Evolutionary conservation across 805 yeast species (phyloP).

Genomic region (Metschnikowia lunata): DNA sequence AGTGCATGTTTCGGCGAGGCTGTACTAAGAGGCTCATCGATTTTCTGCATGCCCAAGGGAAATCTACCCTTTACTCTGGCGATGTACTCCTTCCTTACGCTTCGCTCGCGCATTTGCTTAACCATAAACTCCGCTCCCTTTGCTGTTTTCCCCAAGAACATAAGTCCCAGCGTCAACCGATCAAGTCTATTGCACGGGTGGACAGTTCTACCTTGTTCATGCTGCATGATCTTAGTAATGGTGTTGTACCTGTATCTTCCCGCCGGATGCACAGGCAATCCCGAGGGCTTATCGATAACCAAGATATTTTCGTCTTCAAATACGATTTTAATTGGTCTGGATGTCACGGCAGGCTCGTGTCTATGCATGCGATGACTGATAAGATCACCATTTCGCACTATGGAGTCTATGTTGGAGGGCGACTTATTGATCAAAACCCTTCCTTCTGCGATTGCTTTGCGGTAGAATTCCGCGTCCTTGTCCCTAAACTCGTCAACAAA

Average conservation of each 20-base stretch:
- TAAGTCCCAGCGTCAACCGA: conserved; percentile 84
- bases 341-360: conserved; percentile 83
- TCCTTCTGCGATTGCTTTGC: conserved; percentile 49
- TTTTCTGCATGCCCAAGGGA: conserved; percentile 50
- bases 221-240: conserved; percentile 70
- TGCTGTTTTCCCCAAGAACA: conserved; percentile 84
- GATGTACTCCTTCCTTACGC: conserved; percentile 75
- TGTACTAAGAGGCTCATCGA: conserved; percentile 66
- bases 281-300: conserved; percentile 90
- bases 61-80: conserved; percentile 88
- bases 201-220: conserved; percentile 59
- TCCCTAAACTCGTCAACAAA: conserved; percentile 85
- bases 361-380: conserved; percentile 76
- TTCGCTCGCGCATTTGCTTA: conserved; percentile 65
- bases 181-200: conserved; percentile 87
- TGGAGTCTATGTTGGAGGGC: conserved; percentile 58
- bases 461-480: conserved; percentile 62
- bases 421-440: conserved; percentile 68
- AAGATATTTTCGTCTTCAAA: conserved; percentile 70
- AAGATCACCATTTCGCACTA: conserved; percentile 76
- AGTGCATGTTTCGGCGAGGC: conserved; percentile 70
- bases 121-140: conserved; percentile 74
- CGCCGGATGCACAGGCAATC: conserved; percentile 94
- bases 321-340: conserved; percentile 58
- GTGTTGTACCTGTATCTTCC: conserved; percentile 77